Conservation (phyloP, 1,284 basidiomycete species). For the Sanghuangporus sanghuang region DNA sequence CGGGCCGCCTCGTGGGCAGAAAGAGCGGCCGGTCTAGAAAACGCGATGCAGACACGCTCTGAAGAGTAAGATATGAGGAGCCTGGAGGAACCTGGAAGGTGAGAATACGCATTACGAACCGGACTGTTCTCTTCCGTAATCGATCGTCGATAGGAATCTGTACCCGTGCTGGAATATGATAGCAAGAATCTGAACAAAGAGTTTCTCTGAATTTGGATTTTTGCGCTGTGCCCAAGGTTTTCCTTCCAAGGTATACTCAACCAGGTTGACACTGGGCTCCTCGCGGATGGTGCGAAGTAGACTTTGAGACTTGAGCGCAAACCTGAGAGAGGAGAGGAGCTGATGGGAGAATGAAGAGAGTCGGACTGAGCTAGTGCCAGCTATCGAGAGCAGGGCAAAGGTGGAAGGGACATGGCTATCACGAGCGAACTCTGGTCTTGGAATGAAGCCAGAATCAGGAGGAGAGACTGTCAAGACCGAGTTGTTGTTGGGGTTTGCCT, state of each 20-base stretch:
- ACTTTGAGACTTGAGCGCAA: conserved; percentile 44
- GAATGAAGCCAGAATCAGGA: conserved; percentile 40
- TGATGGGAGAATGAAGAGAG: conserved; percentile 61
- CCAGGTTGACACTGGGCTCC: conserved; percentile 51
- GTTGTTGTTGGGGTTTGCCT: conserved; percentile 7
- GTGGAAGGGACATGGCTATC: conserved; percentile 49
- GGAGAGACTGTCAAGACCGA: conserved; percentile 21
- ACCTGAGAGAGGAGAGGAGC: conserved; percentile 47
- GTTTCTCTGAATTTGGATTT: conserved; percentile 56
- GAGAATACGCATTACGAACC: not conserved
- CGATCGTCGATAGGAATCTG: conserved; percentile 59
- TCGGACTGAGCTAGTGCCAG: conserved; percentile 54
- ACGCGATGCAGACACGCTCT: conserved; percentile 63
- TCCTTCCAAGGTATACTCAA: conserved; percentile 58
- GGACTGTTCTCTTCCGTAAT: conserved; percentile 64
- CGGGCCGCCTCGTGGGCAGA: conserved; percentile 21
- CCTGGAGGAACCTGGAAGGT: not conserved
- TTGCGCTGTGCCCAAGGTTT: conserved; percentile 71
- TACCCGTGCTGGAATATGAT: conserved; percentile 61
- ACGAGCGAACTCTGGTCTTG: conserved; percentile 65
- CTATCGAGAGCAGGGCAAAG: conserved; percentile 64
- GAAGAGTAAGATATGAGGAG: conserved; percentile 29
- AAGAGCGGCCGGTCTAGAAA: conserved; percentile 34
- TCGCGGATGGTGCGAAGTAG: conserved; percentile 47
- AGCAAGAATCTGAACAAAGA: conserved; percentile 60